These are phyloP conservation scores for Rhizopus sp. DNA, from an alignment of 371 early-diverging fungal species.

Conservation along the genomic window DNA sequence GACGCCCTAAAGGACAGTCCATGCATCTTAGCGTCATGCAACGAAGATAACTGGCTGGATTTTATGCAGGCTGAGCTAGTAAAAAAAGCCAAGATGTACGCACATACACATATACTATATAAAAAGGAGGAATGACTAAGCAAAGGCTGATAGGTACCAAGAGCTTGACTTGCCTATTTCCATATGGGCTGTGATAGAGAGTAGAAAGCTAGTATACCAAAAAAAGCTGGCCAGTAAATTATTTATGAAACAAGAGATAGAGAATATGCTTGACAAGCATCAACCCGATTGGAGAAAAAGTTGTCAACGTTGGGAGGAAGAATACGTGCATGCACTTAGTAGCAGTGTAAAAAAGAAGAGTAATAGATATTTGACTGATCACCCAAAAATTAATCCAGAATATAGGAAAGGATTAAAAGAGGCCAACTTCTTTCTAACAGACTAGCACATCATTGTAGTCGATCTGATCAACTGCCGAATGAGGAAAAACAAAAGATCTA, in stretches of 20 bases:
- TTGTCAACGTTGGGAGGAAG: slow-evolving; percentile 23
- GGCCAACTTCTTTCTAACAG: slow-evolving; percentile 12
- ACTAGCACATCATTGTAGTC: slow-evolving; percentile 9
- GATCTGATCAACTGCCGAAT: slow-evolving; percentile 19
- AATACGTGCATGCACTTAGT: slow-evolving; percentile 15
- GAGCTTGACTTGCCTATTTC: slow-evolving; percentile 14
- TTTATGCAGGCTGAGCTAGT: slow-evolving; percentile 11
- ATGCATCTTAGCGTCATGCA: slow-evolving; percentile 9
- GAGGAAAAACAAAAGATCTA: slow-evolving; percentile 12
- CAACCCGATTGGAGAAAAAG: slow-evolving; percentile 21
- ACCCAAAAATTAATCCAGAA: background rate
- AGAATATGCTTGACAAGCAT: slow-evolving; percentile 13
- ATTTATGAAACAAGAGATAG: slow-evolving; percentile 19
- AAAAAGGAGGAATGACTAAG: background rate
- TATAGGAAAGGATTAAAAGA: slow-evolving; percentile 19
- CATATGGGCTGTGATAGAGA: slow-evolving; percentile 24
- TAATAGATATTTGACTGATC: background rate
- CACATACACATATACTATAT: background rate
- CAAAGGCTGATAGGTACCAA: slow-evolving; percentile 10
- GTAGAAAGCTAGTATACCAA: slow-evolving; percentile 22
- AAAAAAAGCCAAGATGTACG: slow-evolving; percentile 19
- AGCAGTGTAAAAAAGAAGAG: slow-evolving; percentile 14
- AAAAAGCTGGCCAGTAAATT: slow-evolving; percentile 14
- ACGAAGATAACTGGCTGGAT: slow-evolving; percentile 20
- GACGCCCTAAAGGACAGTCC: slow-evolving; percentile 51